Evolutionary conservation across 1,284 basidiomycete genomes (phyloP).

Genomic region (Xerocomus amazonicus): DNA sequence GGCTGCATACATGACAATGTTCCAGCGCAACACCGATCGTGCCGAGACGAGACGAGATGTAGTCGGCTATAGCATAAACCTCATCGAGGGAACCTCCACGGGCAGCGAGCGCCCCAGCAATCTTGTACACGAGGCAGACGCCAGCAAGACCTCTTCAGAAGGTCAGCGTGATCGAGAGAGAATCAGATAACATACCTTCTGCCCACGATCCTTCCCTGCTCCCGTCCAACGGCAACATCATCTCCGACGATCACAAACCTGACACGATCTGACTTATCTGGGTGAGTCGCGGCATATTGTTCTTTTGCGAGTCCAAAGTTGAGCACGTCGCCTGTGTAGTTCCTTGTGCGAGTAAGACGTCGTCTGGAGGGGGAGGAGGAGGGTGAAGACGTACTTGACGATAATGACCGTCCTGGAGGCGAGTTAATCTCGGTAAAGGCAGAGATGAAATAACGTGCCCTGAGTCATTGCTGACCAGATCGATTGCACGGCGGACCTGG

Average conservation of each 20-base stretch:
- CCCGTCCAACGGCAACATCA: constrained; percentile 83
- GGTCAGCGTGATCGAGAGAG: background rate
- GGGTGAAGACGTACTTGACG: constrained; percentile 60
- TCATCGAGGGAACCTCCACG: constrained; percentile 70
- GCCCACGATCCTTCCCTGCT: constrained; percentile 79
- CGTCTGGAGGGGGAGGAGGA: background rate
- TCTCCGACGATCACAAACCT: constrained; percentile 87
- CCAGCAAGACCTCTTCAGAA: constrained; percentile 75
- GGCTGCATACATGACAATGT: constrained; percentile 73
- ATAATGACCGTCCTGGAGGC: constrained; percentile 70
- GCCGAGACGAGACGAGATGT: constrained; percentile 62
- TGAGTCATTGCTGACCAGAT: constrained; percentile 72
- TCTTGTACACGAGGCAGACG: constrained; percentile 89
- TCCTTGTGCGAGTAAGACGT: constrained; percentile 40
- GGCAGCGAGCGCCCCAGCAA: constrained; percentile 81
- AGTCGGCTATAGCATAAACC: constrained; percentile 69
- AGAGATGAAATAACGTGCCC: constrained; percentile 50
- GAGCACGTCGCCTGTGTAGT: constrained; percentile 87
- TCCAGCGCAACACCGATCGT: constrained; percentile 91
- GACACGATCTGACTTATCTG: constrained; percentile 63
- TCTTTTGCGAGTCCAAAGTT: constrained; percentile 94
- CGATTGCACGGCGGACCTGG: constrained; percentile 78
- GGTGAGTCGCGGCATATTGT: constrained; percentile 70
- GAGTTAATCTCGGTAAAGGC: constrained; percentile 1
- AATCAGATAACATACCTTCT: constrained; percentile 51